Evolutionary conservation across 1,284 basidiomycete species (phyloP), one percentile per base, ranked within the genome.

Genomic region (Trichosporon inkin): DNA sequence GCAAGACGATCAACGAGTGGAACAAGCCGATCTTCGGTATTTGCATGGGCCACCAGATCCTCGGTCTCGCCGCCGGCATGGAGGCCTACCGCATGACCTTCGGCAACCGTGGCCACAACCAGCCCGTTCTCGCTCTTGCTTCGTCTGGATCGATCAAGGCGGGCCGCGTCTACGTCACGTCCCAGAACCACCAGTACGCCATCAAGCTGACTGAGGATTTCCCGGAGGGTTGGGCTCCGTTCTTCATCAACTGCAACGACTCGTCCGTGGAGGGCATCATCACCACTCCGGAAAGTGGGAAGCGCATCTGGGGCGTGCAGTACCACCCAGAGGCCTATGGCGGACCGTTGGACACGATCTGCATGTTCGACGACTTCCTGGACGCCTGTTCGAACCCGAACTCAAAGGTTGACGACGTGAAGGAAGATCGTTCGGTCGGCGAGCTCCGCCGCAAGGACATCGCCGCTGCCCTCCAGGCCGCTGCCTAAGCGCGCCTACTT

Each of bases 91-190:
- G 83, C 56, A 84, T 84, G 82, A 81, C 81, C 47, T 98, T 98
- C 73, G 94, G 95, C 28, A 98, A 99, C 79, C 89, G 95, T 70
- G 95, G 95, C n/a, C 96, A 99, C 80, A 99, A 99, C 77, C 95
- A 99, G 78, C 95, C 95, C 40, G 95, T 99, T 16, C 84, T 99
- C 36, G 95, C 95, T 22, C 83, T 98, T 57, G 90, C 92, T 36
- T 88, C 86, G 38, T 85, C 89, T 8, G 92, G 94, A 4, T 92
- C 89, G 32, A 93, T 98, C 81, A 90, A 87, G 74, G 91, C 94
- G 53, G 96, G 95, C 17, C 84, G 95, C 44, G 94, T 99, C 51
- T 99, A 98, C 80, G 94, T 99, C 55, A 99, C 95, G 65, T 76
- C 74, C 67, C 90, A 93, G 84, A 93, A 94, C 77, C 89, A 94